A percentile compares a stretch with the other conserved stretches of the same genome.
Evolutionary conservation across 768 basidiomycete species (phyloP).

Genomic region (Pholiota microspora): DNA sequence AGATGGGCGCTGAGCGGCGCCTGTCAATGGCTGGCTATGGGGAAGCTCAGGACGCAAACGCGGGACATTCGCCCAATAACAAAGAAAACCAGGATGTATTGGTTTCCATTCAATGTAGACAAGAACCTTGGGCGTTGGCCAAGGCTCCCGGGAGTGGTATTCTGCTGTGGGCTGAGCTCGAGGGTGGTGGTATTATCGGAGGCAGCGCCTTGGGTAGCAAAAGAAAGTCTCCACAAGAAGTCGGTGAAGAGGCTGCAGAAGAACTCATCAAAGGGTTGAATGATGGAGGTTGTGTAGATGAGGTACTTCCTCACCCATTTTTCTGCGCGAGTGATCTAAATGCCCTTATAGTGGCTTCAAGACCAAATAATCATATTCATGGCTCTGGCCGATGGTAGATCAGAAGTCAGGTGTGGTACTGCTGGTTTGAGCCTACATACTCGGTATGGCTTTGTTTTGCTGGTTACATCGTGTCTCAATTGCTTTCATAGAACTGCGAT

Average conservation of each 20-base stretch:
- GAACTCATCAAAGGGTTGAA: slow-evolving; percentile 56
- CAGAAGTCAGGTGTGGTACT: slow-evolving; percentile 50
- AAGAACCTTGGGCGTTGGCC: slow-evolving; percentile 43
- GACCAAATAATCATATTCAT: slow-evolving; percentile 81
- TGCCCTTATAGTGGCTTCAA: slow-evolving; percentile 41
- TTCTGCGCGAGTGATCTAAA: background rate
- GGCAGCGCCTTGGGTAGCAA: slow-evolving; percentile 66
- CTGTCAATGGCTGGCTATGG: slow-evolving; percentile 40
- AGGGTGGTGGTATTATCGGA: slow-evolving; percentile 62
- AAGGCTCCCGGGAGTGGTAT: slow-evolving; percentile 72
- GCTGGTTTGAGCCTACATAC: slow-evolving; percentile 70
- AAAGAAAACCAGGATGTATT: slow-evolving; percentile 21
- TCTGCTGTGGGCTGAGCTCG: slow-evolving; percentile 73
- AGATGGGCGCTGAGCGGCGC: slow-evolving; percentile 43
- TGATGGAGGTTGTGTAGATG: slow-evolving; percentile 75
- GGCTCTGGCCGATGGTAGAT: slow-evolving; percentile 66
- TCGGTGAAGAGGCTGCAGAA: slow-evolving; percentile 61
- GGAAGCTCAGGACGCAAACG: background rate
- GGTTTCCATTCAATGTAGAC: slow-evolving; percentile 37
- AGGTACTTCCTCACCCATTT: slow-evolving; percentile 33
- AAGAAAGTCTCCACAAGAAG: slow-evolving; percentile 37
- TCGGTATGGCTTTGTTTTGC: slow-evolving; percentile 33
- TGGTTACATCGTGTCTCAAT: background rate
- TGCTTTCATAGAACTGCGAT: slow-evolving; percentile 55
- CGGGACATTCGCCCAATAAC: background rate